Evolutionary conservation across 495 filamentous ascomycete species (phyloP), one percentile per base, ranked within the genome.

Genomic region (Hypoxylon trugodes): DNA sequence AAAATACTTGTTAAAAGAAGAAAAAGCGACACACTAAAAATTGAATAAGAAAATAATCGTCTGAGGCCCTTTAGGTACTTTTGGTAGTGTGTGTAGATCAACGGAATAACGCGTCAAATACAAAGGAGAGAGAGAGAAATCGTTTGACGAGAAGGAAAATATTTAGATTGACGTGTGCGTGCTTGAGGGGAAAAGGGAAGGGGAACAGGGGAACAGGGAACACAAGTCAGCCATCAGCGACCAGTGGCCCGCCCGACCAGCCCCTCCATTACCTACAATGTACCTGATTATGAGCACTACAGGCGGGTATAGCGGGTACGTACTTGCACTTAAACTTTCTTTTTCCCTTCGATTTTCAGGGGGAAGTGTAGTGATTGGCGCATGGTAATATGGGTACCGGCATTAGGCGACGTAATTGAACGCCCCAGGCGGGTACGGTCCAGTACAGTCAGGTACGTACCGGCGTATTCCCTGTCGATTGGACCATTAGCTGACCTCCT

Each of bases 381-480:
- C 49, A 60, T 66, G 49, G 61, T 40, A 40, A 38, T n/a, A 33
- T 37, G 55, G 42, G 36, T 25, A 33, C 42, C 54, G 55, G 61
- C 55, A 65, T 53, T 65, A 37, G 49, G 26, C 48, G 55, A 66
- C 62, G 62, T 60, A 66, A 66, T 66, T 38, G 24, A 56, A 28
- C 26, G 21, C 45, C 38, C 46, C 18, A n/a, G 57, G 36, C 57
- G 52, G 64, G 58, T 67, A 61, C 25, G 15, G n/a, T n/a, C n/a
- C n/a, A n/a, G 12, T 32, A 12, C 12, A 32, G 28, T 32, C 28
- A 3, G 59, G 37, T 56, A 62, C 35, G 42, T 59, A 63, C 46
- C 47, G 16, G 60, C 40, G 13, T 18, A 41, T 57, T 57, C 45
- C 46, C 45, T 13, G 24, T 38, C 21, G 22, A n/a, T 12, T 19